phyloP scores from a whole-genome alignment of 768 basidiomycete species.

The Vararia minispora region DNA sequence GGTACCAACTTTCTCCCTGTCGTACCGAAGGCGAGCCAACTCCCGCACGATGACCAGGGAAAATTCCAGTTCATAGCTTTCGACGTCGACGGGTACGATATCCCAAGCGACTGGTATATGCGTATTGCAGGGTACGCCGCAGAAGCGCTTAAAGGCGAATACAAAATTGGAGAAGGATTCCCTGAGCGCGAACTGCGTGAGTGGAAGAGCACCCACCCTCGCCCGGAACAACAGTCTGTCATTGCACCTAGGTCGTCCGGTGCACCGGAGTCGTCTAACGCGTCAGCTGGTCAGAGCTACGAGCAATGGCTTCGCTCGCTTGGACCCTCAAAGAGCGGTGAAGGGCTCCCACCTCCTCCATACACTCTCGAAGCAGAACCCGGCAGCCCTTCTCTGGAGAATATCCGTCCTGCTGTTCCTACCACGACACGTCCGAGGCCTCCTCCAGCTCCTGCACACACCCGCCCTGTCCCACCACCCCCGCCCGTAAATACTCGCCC shows the following conservation, averaged over 20 bases:
- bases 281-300: conserved; percentile 22
- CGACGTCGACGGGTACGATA: conserved; percentile 66
- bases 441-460: conserved; percentile 1
- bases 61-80: conserved; percentile 55
- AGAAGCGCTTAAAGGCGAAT: conserved; percentile 6
- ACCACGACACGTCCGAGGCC: conserved; percentile 5
- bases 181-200: conserved; percentile 9
- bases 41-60: conserved; percentile 44
- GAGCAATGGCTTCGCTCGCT: conserved; percentile 34
- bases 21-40: conserved; percentile 40
- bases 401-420: conserved; percentile 4
- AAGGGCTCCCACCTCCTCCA: conserved; percentile 57
- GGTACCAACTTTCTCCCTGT: conserved; percentile 77
- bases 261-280: conserved; percentile 4
- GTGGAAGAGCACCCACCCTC: conserved; percentile 8
- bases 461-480: conserved; percentile 10
- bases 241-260: neutral
- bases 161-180: conserved; percentile 7
- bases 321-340: conserved; percentile 30
- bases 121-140: conserved; percentile 10
- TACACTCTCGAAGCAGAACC: conserved; percentile 46
- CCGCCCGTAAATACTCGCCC: no score
- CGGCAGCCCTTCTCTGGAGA: conserved; percentile 1
- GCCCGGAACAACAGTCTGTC: conserved; percentile 1
- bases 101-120: conserved; percentile 71